Evolutionary conservation across 495 filamentous ascomycete genomes (phyloP).

Genomic region (Penicillium coffeae): DNA sequence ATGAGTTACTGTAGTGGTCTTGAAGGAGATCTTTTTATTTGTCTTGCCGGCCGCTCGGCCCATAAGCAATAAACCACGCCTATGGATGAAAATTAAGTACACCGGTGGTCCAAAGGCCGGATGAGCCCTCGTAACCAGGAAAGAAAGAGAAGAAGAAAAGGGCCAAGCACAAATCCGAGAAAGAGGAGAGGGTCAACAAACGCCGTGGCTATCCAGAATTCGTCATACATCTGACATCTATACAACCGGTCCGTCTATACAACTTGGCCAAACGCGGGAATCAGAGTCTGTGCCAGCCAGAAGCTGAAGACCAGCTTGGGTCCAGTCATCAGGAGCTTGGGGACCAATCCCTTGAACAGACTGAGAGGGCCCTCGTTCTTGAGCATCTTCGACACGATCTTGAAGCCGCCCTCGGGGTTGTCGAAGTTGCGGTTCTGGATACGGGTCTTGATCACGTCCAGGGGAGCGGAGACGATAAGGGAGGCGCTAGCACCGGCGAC

Average conservation of each 20-base stretch:
- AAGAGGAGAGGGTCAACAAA: constrained; percentile 16
- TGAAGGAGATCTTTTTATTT: constrained; percentile 7
- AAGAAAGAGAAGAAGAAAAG: constrained; percentile 7
- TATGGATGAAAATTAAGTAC: constrained; percentile 18
- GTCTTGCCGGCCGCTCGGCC: constrained; percentile 8
- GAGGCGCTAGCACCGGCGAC: constrained; percentile 91
- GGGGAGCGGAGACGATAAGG: constrained; percentile 85
- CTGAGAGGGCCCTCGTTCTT: constrained; percentile 76
- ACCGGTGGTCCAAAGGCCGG: constrained; percentile 9
- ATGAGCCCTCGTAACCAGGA: constrained; percentile 7
- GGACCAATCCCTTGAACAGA: constrained; percentile 97
- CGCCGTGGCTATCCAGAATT: constrained; percentile 20
- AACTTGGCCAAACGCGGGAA: constrained; percentile 64
- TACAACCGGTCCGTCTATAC: constrained; percentile 55
- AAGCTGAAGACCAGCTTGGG: constrained; percentile 99
- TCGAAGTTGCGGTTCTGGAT: constrained; percentile 99
- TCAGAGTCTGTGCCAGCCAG: constrained; percentile 96
- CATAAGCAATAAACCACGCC: constrained; percentile 18
- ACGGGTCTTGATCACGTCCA: constrained; percentile 98
- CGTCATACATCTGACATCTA: constrained; percentile 28
- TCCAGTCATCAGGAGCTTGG: constrained; percentile 97
- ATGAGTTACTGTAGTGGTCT: neutral
- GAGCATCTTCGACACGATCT: constrained; percentile 85
- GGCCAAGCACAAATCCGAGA: constrained; percentile 5
- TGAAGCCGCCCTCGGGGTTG: constrained; percentile 89